Conservation (phyloP, 2,329 filamentous ascomycete species). For the Penicillium sp. region DNA sequence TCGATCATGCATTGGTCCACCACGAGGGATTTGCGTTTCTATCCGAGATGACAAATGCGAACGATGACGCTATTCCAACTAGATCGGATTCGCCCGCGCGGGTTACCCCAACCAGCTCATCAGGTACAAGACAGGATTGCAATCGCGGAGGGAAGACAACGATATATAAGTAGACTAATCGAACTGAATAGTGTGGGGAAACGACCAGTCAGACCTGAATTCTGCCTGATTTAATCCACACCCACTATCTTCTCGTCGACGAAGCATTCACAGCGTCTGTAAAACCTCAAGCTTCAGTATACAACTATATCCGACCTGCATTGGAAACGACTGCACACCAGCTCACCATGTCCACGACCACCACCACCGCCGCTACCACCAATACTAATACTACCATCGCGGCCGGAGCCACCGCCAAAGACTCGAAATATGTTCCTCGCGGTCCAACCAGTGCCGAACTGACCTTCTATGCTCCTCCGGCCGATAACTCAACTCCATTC, state of each 20-base stretch:
- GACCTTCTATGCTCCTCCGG: conserved; percentile 59
- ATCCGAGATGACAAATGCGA: conserved; percentile 16
- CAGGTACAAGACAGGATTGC: too few species aligned
- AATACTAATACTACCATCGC: conserved; percentile 20
- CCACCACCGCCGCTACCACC: conserved; percentile 17
- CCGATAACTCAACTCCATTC: conserved; percentile 55
- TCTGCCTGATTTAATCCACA: too few species aligned
- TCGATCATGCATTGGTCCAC: too few species aligned
- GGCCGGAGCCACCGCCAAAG: conserved; percentile 17
- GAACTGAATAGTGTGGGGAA: too few species aligned
- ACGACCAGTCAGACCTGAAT: too few species aligned
- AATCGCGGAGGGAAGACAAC: too few species aligned
- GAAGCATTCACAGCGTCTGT: too few species aligned
- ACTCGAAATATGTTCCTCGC: conserved; percentile 42
- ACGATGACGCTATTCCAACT: conserved; percentile 2
- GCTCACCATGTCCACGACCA: neutral
- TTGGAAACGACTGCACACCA: neutral
- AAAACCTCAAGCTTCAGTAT: neutral
- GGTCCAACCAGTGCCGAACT: conserved; percentile 59
- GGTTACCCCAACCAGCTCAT: too few species aligned
- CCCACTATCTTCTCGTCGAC: too few species aligned
- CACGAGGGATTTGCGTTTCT: neutral
- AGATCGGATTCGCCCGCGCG: too few species aligned
- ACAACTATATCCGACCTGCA: neutral
- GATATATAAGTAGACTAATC: too few species aligned